A percentile compares a stretch with the other conserved stretches of the same genome.
These are phyloP conservation scores for Jackrogersella multiformis DNA, from an alignment of 495 filamentous ascomycete species.

Conservation along the genomic window DNA sequence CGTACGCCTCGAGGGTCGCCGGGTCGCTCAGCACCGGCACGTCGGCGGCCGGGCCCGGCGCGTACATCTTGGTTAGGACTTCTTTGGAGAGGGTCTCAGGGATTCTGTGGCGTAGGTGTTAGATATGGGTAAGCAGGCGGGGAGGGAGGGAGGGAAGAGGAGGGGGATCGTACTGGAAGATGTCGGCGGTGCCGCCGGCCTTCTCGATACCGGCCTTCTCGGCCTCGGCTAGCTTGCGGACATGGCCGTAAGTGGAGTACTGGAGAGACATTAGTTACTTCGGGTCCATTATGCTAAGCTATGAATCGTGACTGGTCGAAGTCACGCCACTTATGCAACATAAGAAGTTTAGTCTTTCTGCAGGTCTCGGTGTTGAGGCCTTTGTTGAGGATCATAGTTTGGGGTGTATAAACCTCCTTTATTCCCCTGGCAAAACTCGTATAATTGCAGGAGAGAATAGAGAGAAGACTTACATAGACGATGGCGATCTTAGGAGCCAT, in stretches of 20 bases:
- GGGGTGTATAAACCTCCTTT: not conserved
- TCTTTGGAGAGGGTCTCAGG: conserved; percentile 86
- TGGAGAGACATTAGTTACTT: conserved; percentile 49
- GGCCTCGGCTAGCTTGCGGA: conserved; percentile 80
- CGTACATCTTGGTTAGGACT: conserved; percentile 84
- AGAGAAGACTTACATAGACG: conserved; percentile 72
- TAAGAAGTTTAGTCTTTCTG: conserved; percentile 4
- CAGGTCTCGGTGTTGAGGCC: conserved; percentile 9
- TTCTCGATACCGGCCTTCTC: conserved; percentile 90
- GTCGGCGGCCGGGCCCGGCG: conserved; percentile 74
- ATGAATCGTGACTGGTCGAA: conserved; percentile 7
- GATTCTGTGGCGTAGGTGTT: conserved; percentile 63
- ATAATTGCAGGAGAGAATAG: conserved; percentile 2
- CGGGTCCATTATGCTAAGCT: not conserved
- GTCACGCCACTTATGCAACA: not conserved
- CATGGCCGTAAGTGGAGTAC: conserved; percentile 98
- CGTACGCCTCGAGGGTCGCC: conserved; percentile 75
- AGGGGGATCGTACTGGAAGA: conserved; percentile 75
- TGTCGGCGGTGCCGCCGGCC: conserved; percentile 79
- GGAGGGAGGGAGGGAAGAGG: no score
- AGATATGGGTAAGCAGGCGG: not conserved
- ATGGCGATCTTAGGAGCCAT: conserved; percentile 97
- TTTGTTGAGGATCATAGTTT: not conserved
- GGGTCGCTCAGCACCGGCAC: conserved; percentile 73
- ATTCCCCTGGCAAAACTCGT: not conserved